phyloP scores from a whole-genome alignment of 2,329 filamentous ascomycete species.

The Ophiostoma populinum region DNA sequence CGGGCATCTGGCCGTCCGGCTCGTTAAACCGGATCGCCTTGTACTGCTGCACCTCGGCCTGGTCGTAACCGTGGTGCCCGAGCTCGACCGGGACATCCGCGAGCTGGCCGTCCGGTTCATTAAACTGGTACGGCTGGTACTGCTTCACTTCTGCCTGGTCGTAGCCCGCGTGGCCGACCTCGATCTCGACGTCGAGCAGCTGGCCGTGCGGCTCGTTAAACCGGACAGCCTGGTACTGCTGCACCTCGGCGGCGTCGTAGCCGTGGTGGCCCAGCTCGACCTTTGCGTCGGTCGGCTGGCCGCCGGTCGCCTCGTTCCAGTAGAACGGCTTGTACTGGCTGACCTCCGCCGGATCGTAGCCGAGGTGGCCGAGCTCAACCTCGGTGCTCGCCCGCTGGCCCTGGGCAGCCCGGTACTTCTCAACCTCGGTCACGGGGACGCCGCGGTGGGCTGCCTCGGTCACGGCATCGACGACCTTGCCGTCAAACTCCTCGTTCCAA shows the following conservation, averaged over 20 bases:
- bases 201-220: slow-evolving; percentile 19
- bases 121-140: slow-evolving; percentile 12
- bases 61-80: slow-evolving; percentile 7
- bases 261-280: slow-evolving; percentile 4
- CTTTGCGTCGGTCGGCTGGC: slow-evolving; percentile 15
- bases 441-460: slow-evolving; percentile 3
- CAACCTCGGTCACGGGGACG: slow-evolving; percentile 9
- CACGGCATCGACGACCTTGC: slow-evolving; percentile 15
- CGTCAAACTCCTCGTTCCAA: slow-evolving; percentile 11
- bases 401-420: slow-evolving; percentile 15
- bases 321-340: slow-evolving; percentile 12
- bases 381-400: too few species aligned
- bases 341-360: slow-evolving; percentile 9
- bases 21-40: slow-evolving; percentile 20
- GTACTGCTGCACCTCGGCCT: slow-evolving; percentile 11
- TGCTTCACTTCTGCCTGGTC: slow-evolving; percentile 7
- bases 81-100: slow-evolving; percentile 14
- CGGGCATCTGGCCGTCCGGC: slow-evolving; percentile 15
- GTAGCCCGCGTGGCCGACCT: slow-evolving; percentile 5
- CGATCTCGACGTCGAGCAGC: slow-evolving; percentile 13
- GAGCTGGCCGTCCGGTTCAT: slow-evolving; percentile 14
- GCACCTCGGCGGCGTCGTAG: slow-evolving; percentile 9
- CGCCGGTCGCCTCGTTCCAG: slow-evolving; percentile 11
- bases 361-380: slow-evolving; percentile 6
- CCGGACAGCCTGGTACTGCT: slow-evolving; percentile 15